Evolutionary conservation across 2,329 filamentous ascomycete genomes (phyloP).

Genomic region (Alternaria incomplexa): DNA sequence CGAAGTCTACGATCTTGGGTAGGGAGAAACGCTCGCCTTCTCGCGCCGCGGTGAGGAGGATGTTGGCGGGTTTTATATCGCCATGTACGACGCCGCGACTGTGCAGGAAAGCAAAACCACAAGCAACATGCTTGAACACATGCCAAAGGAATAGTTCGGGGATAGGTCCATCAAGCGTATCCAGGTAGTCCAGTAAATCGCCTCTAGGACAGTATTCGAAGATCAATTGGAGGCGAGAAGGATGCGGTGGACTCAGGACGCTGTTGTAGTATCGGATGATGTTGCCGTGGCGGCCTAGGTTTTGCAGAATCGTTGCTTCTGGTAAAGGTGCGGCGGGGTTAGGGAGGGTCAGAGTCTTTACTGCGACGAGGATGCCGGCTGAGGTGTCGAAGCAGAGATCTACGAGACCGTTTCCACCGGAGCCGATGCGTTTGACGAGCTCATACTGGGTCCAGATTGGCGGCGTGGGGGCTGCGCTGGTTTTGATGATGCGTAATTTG

Average conservation of each 20-base stretch:
- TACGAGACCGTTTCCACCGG: neutral
- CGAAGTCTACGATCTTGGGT: slow-evolving; percentile 3
- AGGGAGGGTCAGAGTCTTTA: neutral
- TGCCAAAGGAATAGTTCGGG: slow-evolving; percentile 1
- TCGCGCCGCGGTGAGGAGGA: slow-evolving; percentile 9
- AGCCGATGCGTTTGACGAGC: neutral
- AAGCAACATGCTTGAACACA: slow-evolving; percentile 2
- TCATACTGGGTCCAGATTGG: neutral
- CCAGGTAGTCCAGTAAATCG: neutral
- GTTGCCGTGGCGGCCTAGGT: neutral
- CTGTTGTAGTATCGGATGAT: neutral
- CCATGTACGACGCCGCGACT: slow-evolving; percentile 7
- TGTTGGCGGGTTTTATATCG: slow-evolving; percentile 12
- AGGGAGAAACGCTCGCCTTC: neutral
- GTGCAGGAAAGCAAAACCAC: slow-evolving; percentile 15
- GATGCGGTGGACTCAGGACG: neutral
- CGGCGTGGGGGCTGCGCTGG: neutral
- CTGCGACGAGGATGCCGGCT: neutral
- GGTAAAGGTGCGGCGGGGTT: neutral
- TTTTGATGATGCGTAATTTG: neutral
- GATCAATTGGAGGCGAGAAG: neutral
- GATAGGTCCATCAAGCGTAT: neutral
- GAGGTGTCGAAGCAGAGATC: neutral
- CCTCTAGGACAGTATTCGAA: neutral
- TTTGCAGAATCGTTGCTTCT: neutral